Base-by-base conservation (phyloP, 306 rosid species). In the Luffa aegyptiaca region DNA sequence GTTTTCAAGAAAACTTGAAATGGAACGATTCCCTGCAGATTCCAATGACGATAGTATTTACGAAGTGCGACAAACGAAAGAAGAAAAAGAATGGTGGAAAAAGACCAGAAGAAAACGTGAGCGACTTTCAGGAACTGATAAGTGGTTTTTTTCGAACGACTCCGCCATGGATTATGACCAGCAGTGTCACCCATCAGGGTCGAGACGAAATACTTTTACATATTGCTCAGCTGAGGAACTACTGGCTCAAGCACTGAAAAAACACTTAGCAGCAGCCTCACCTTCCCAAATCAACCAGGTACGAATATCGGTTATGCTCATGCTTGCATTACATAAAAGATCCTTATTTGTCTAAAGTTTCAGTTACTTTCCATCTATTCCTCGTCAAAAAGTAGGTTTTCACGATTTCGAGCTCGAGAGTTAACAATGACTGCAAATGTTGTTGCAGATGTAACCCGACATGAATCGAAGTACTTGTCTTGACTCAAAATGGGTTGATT, bases 151-250 rank as follows among this genome's bases (percentile, higher is more conserved):
- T 96, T 39, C 58, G 87, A 74, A 82, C 98, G 0, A 90, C 86
- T 44, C 97, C 99, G 1, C 99, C 98, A 0, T 96, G 99, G 99
- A 93, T 96, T 82, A 96, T 96, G 99, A 96, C 99, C 58, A 96
- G 99, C 85, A 96, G 94, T 75, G 85, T 93, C 59, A 91, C 98
- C 65, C 86, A 89, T 84, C 96, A 93, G 78, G 99, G 99, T 64
- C 97, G 98, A 8, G 99, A 96, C 65, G 99, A 96, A 85, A 91
- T 93, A 80, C 86, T 96, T 53, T 88, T 96, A 26, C 98, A 96
- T 74, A 96, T 96, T 90, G 96, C 98, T 57, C 99, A 93, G 88
- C 90, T 96, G 37, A 89, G 99, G 53, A 93, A 90, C 82, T 96
- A 96, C 88, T 96, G 99, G 99, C 97, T 96, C 86, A 90, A 96